Conservation (phyloP, 331 rosid genomes). For the Rosa hybrid region DNA sequence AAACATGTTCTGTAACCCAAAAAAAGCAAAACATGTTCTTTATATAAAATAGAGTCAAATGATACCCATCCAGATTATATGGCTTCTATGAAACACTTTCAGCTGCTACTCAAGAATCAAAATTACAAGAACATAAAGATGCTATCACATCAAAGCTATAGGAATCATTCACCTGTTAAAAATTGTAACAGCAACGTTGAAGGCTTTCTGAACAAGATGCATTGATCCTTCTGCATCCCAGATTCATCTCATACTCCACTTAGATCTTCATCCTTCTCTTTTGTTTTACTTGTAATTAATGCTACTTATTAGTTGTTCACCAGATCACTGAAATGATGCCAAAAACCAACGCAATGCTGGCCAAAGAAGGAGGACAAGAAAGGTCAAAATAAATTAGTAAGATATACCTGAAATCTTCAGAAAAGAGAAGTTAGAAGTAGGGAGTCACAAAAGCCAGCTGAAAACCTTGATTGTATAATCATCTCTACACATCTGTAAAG, state of each 20-base stretch:
- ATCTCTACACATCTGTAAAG: neutral
- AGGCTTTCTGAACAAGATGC: constrained; percentile 66
- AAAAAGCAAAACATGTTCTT: neutral
- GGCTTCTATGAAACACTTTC: neutral
- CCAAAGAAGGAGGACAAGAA: constrained; percentile 62
- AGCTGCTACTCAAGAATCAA: neutral
- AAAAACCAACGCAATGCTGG: constrained; percentile 57
- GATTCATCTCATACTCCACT: constrained; percentile 73
- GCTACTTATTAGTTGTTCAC: constrained; percentile 38
- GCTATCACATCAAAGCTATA: neutral
- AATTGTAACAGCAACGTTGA: constrained; percentile 30
- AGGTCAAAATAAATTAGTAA: constrained; percentile 49
- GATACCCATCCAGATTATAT: neutral
- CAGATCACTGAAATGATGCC: constrained; percentile 45
- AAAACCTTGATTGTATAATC: neutral
- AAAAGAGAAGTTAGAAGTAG: constrained; percentile 14
- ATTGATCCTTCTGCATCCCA: constrained; percentile 83
- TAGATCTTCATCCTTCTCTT: constrained; percentile 72
- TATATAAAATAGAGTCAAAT: neutral
- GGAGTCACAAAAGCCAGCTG: neutral
- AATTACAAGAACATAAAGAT: neutral
- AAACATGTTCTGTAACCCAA: neutral
- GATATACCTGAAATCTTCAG: constrained; percentile 53
- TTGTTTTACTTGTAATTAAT: constrained; percentile 37
- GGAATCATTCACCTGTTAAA: constrained; percentile 24